Conservation (phyloP, 805 yeast genomes). For the Deakozyma indianensis region DNA sequence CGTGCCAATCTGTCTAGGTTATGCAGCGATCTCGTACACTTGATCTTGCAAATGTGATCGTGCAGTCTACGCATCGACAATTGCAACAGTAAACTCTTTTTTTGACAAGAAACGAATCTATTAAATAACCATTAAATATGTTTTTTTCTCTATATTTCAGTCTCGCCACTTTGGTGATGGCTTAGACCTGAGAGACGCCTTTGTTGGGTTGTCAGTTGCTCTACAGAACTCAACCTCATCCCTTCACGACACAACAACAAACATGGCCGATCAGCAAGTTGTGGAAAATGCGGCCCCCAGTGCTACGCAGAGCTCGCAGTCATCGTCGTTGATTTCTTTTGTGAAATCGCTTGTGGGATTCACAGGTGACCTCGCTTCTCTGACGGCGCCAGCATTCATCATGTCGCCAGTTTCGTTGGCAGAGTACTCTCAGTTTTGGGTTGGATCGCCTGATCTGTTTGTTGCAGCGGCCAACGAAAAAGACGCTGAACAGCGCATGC, state of each 20-base stretch:
- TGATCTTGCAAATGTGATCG: no score
- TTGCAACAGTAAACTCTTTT: no score
- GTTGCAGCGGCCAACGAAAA: conserved; percentile 44
- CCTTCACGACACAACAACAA: not conserved
- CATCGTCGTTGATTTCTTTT: not conserved
- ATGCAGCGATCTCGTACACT: no score
- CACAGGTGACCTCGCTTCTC: conserved; percentile 82
- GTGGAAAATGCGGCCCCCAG: not conserved
- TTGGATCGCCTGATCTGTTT: conserved; percentile 76
- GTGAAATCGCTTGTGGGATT: conserved; percentile 74
- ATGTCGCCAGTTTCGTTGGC: conserved; percentile 76
- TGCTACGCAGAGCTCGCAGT: not conserved
- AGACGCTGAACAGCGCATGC: conserved; percentile 43
- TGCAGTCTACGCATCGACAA: no score
- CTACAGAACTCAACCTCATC: no score
- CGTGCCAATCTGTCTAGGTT: no score
- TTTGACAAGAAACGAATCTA: no score
- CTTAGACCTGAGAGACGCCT: no score
- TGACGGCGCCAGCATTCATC: conserved; percentile 97
- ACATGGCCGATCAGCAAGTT: not conserved
- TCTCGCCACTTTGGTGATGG: no score
- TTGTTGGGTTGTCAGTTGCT: no score
- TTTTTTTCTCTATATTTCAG: no score
- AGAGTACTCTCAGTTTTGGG: conserved; percentile 95
- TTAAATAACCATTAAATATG: no score